Evolutionary conservation across 75 land plant species (phyloP).

Genomic region (Sequoiadendron giganteum): DNA sequence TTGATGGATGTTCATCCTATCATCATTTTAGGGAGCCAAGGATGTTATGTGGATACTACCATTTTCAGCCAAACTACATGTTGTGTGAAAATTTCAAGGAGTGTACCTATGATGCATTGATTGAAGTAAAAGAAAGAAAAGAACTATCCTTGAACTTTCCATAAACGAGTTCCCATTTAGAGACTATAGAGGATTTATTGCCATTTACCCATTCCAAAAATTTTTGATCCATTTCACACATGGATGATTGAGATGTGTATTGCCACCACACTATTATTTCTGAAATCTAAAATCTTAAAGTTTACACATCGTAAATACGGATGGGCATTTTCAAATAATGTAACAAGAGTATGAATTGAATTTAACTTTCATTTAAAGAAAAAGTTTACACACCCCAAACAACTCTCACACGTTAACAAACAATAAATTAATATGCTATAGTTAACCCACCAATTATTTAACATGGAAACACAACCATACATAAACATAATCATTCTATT

Average conservation of each 20-base stretch:
- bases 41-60: too few relatives aligned
- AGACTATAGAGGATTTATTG: not conserved
- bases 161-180: slow-evolving; percentile 15
- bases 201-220: slow-evolving; percentile 12
- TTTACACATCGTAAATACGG: slow-evolving; percentile 39
- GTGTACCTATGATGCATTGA: slow-evolving; percentile 8
- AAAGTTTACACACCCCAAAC: too few relatives aligned
- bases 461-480: too few relatives aligned
- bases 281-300: not conserved
- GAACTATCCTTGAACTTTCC: slow-evolving; percentile 3
- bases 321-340: slow-evolving; percentile 45
- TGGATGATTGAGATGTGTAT: slow-evolving; percentile 1
- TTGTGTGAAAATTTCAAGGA: not conserved
- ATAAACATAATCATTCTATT: too few relatives aligned
- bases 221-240: not conserved
- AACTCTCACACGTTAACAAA: too few relatives aligned
- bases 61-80: too few relatives aligned
- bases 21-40: too few relatives aligned
- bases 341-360: slow-evolving; percentile 61
- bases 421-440: too few relatives aligned
- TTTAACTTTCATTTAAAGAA: too few relatives aligned
- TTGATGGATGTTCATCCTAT: too few relatives aligned
- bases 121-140: slow-evolving; percentile 11
- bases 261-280: not conserved
- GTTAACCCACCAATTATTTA: too few relatives aligned